A percentile compares a stretch with the other conserved stretches of the same genome.
These are phyloP conservation scores for Aspergillus brasiliensis DNA, from an alignment of 2,329 filamentous ascomycete genomes.

Conservation along the genomic window DNA sequence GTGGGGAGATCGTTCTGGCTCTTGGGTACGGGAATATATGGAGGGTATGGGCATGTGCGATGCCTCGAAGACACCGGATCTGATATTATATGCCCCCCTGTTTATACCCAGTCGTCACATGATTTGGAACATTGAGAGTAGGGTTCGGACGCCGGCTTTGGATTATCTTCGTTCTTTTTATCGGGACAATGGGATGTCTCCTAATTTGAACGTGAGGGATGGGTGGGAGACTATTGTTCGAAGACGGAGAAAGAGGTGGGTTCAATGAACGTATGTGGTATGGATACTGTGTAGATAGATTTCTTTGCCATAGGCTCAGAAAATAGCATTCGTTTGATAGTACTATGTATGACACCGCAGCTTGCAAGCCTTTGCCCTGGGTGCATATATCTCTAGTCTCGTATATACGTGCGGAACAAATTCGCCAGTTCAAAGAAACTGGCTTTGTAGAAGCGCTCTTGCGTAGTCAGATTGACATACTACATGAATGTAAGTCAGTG, in stretches of 20 bases:
- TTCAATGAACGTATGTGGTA: no score
- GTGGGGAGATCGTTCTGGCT: background rate
- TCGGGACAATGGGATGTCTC: no score
- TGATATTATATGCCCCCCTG: background rate
- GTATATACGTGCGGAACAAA: background rate
- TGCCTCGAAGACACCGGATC: background rate
- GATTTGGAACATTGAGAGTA: no score
- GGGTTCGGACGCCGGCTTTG: no score
- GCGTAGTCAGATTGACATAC: constrained; percentile 1
- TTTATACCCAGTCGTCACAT: no score
- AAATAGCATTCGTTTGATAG: background rate
- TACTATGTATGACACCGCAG: background rate
- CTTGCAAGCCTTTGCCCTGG: background rate
- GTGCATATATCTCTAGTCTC: background rate
- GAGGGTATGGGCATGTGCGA: background rate
- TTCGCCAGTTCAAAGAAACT: background rate
- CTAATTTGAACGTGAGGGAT: no score
- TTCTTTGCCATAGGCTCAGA: no score
- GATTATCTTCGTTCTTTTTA: no score
- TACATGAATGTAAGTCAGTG: background rate
- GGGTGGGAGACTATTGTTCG: no score
- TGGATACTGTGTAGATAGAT: no score
- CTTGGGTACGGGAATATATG: background rate
- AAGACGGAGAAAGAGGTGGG: no score
- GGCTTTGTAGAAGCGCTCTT: background rate